Evolutionary conservation across 345 rosid species (phyloP).

Genomic region (Stellera chamaejasme): DNA sequence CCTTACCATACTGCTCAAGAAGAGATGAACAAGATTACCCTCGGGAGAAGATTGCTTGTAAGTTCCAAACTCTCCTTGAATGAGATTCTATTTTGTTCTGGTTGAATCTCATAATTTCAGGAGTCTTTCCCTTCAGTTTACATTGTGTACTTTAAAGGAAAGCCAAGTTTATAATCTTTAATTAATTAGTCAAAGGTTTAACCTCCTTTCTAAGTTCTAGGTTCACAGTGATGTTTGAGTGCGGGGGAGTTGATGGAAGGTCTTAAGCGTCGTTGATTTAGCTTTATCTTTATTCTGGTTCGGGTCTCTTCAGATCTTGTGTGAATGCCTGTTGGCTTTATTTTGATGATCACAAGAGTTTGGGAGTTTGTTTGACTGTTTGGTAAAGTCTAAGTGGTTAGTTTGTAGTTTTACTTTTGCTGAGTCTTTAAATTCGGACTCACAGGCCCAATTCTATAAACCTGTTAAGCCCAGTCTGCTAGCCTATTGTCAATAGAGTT

Average conservation of each 20-base stretch:
- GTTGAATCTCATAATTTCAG: too few species aligned
- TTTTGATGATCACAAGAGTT: too few species aligned
- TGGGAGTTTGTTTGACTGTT: too few species aligned
- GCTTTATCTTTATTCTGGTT: not conserved
- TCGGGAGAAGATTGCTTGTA: constrained; percentile 17
- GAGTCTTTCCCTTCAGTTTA: too few species aligned
- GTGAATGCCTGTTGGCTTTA: too few species aligned
- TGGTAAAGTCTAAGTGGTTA: too few species aligned
- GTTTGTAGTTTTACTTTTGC: too few species aligned
- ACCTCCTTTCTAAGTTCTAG: constrained; percentile 2
- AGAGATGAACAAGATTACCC: constrained; percentile 13
- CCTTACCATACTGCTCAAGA: constrained; percentile 16
- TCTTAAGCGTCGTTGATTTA: not conserved
- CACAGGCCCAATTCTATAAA: too few species aligned
- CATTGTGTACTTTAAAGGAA: too few species aligned
- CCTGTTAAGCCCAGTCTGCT: too few species aligned
- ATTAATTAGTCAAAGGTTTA: constrained; percentile 5
- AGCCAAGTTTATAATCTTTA: not conserved
- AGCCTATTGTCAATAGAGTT: too few species aligned
- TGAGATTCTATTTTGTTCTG: not conserved
- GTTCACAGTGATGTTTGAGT: not conserved
- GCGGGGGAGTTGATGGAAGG: not conserved
- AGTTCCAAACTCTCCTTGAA: not conserved
- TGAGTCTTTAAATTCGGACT: too few species aligned
- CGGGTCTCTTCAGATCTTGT: not conserved